These are phyloP conservation scores for Debaryomyces udenii DNA, from an alignment of 1,139 yeast genomes.

Conservation along the genomic window DNA sequence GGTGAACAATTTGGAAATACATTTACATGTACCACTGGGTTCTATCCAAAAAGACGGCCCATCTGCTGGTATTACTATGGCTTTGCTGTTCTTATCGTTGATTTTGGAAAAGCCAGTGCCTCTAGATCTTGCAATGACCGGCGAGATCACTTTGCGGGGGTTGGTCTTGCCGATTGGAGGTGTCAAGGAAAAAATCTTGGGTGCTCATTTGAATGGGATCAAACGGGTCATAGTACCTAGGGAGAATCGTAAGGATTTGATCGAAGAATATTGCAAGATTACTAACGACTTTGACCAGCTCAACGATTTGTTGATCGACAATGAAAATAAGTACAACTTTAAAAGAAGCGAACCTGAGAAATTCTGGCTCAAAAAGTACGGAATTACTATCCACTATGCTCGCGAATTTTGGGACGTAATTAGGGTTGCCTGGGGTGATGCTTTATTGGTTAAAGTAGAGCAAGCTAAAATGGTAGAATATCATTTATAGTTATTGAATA, in stretches of 20 bases:
- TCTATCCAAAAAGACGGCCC: conserved; percentile 92
- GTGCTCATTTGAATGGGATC: conserved; percentile 74
- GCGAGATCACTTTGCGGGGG: conserved; percentile 87
- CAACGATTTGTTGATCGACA: conserved; percentile 42
- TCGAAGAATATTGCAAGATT: conserved; percentile 53
- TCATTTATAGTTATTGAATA: conserved; percentile 27
- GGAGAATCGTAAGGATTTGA: conserved; percentile 70
- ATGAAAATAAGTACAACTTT: conserved; percentile 30
- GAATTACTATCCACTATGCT: conserved; percentile 64
- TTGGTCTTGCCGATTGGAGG: conserved; percentile 91
- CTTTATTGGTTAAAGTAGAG: conserved; percentile 33
- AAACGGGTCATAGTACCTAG: conserved; percentile 68
- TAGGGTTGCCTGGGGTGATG: conserved; percentile 64
- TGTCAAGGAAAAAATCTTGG: conserved; percentile 77
- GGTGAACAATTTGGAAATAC: conserved; percentile 63
- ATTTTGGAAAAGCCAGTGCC: conserved; percentile 71
- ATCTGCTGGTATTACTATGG: conserved; percentile 90
- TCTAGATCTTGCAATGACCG: conserved; percentile 83
- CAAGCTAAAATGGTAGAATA: conserved; percentile 39
- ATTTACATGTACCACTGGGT: conserved; percentile 89
- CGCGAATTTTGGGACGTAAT: conserved; percentile 80
- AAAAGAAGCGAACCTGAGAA: conserved; percentile 48
- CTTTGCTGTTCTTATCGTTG: conserved; percentile 74
- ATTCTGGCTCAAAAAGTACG: conserved; percentile 52
- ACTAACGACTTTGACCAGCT: conserved; percentile 32